Percentiles rank a stretch among this genome's conserved stretches.
Conservation (phyloP, 331 rosid genomes). For the Erythrophleum ivorense region DNA sequence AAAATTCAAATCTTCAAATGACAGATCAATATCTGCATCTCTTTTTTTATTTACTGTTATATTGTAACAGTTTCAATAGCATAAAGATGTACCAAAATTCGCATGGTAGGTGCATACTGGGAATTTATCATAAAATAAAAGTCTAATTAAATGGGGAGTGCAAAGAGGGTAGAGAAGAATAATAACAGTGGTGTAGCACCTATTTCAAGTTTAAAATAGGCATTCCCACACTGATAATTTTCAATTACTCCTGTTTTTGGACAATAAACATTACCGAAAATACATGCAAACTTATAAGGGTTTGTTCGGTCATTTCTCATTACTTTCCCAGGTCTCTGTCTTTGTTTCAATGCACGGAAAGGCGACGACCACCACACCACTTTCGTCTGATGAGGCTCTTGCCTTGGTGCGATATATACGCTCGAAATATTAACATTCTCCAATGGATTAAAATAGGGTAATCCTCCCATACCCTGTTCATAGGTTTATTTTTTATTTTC, state of each 20-base stretch:
- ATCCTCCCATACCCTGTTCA: too few species aligned
- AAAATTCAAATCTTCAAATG: neutral
- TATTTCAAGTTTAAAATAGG: slow-evolving; percentile 48
- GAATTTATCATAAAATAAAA: slow-evolving; percentile 26
- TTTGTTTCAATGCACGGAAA: too few species aligned
- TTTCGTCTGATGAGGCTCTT: too few species aligned
- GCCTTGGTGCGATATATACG: too few species aligned
- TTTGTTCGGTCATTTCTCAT: too few species aligned
- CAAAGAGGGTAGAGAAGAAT: slow-evolving; percentile 10
- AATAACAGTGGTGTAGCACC: slow-evolving; percentile 9
- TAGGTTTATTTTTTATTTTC: too few species aligned
- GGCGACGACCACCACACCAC: too few species aligned
- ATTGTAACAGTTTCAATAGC: slow-evolving; percentile 17
- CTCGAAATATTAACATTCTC: too few species aligned
- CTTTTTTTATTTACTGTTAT: slow-evolving; percentile 8
- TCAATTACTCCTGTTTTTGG: neutral
- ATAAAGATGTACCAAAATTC: slow-evolving; percentile 30
- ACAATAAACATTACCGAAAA: too few species aligned
- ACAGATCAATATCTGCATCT: slow-evolving; percentile 24
- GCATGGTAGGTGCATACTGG: neutral
- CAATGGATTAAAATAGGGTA: too few species aligned
- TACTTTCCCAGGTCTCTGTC: too few species aligned
- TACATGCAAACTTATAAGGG: too few species aligned
- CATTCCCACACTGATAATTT: slow-evolving; percentile 28
- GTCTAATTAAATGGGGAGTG: slow-evolving; percentile 20